Conservation (phyloP, 2,329 filamentous ascomycete genomes). For the Fusarium sterilihyphosum region DNA sequence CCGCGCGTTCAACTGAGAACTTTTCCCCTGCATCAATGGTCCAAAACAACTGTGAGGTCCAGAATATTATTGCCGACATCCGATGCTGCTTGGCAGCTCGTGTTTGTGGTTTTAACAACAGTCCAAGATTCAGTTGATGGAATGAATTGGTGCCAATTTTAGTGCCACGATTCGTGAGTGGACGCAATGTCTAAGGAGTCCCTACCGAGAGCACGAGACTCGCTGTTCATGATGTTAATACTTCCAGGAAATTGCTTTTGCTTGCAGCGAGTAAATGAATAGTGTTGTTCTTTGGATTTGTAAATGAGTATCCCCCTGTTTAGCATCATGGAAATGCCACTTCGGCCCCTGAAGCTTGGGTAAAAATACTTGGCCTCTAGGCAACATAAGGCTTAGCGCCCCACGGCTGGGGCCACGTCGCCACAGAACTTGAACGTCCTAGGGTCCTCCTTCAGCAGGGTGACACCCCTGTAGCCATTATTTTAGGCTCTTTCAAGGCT, state of each 20-base stretch:
- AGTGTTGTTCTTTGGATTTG: neutral
- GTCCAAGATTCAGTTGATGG: slow-evolving; percentile 8
- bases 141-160: slow-evolving; percentile 10
- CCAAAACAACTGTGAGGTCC: slow-evolving; percentile 43
- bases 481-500: slow-evolving; percentile 6
- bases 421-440: slow-evolving; percentile 8
- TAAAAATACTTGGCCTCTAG: slow-evolving; percentile 23
- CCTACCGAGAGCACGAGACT: neutral
- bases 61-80: slow-evolving; percentile 31
- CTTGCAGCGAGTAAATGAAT: neutral
- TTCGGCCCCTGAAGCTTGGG: slow-evolving; percentile 20
- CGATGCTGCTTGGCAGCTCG: slow-evolving; percentile 23
- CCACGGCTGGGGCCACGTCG: slow-evolving; percentile 34
- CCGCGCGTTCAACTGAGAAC: slow-evolving; percentile 30
- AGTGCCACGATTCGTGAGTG: neutral
- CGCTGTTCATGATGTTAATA: neutral
- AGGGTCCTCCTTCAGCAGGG: neutral
- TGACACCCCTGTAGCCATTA: slow-evolving; percentile 23
- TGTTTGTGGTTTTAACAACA: slow-evolving; percentile 3
- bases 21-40: slow-evolving; percentile 44
- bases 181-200: neutral
- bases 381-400: slow-evolving; percentile 19
- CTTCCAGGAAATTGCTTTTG: slow-evolving; percentile 10
- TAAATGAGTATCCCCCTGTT: slow-evolving; percentile 12
- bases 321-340: slow-evolving; percentile 15